phyloP scores from a whole-genome alignment of 371 early-diverging fungal species.

The Mortierella sp. region DNA sequence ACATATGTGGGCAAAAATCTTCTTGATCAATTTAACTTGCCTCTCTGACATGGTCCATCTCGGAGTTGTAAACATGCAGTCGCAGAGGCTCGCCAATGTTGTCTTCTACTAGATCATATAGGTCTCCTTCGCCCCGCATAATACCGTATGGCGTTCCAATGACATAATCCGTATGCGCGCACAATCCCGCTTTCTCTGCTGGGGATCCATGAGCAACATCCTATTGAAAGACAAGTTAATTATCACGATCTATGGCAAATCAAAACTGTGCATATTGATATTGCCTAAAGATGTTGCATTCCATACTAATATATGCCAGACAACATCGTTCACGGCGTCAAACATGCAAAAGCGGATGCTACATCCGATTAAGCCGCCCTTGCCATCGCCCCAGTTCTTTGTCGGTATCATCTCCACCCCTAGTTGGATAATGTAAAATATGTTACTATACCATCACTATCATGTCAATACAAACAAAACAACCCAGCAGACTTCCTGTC shows the following conservation, averaged over 20 bases:
- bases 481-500: background rate
- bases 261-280: background rate
- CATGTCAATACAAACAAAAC: background rate
- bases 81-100: constrained; percentile 72
- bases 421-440: constrained; percentile 20
- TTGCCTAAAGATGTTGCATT: background rate
- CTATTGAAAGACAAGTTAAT: constrained; percentile 9
- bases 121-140: constrained; percentile 73
- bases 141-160: constrained; percentile 76
- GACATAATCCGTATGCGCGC: constrained; percentile 76
- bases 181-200: constrained; percentile 78
- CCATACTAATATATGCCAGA: constrained; percentile 78
- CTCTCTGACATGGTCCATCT: constrained; percentile 77
- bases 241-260: background rate
- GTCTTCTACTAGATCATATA: constrained; percentile 74
- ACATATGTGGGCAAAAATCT: background rate
- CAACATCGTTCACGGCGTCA: constrained; percentile 74
- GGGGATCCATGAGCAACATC: constrained; percentile 66
- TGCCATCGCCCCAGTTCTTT: constrained; percentile 61
- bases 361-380: constrained; percentile 68
- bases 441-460: background rate
- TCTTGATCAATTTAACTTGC: constrained; percentile 33
- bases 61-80: constrained; percentile 76
- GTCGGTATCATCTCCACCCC: constrained; percentile 71
- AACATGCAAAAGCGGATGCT: constrained; percentile 82